phyloP scores from a whole-genome alignment of 306 rosid species.

The Cicer chorassanicum region DNA sequence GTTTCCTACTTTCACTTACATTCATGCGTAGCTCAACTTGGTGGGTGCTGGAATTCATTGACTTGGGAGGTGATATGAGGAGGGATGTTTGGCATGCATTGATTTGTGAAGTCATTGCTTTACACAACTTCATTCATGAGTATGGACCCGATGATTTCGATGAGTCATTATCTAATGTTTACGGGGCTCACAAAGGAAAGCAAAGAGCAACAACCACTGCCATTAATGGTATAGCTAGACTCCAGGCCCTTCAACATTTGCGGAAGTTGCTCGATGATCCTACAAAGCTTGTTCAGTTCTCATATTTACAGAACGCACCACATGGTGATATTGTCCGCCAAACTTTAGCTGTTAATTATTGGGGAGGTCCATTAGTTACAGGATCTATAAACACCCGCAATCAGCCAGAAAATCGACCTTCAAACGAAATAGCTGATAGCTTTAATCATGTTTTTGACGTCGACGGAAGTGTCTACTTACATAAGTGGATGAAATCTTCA shows the following conservation, averaged over 20 bases:
- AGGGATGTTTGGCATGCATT: slow-evolving; percentile 94
- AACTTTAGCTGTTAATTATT: slow-evolving; percentile 81
- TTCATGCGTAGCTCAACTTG: slow-evolving; percentile 58
- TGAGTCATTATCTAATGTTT: slow-evolving; percentile 65
- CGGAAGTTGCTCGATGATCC: slow-evolving; percentile 87
- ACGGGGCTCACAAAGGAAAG: slow-evolving; percentile 80
- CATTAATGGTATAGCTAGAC: slow-evolving; percentile 76
- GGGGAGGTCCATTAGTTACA: slow-evolving; percentile 84
- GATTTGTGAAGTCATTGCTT: slow-evolving; percentile 73
- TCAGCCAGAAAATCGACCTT: slow-evolving; percentile 49
- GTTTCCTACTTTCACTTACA: slow-evolving; percentile 35
- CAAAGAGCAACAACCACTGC: slow-evolving; percentile 72
- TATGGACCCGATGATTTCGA: slow-evolving; percentile 82
- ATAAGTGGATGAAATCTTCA: slow-evolving; percentile 85
- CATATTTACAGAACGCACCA: slow-evolving; percentile 75
- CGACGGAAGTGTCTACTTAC: slow-evolving; percentile 92
- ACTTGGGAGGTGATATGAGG: slow-evolving; percentile 98
- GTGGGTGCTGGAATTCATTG: slow-evolving; percentile 91
- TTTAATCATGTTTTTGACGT: slow-evolving; percentile 72
- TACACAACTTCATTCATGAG: slow-evolving; percentile 75
- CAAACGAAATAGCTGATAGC: slow-evolving; percentile 58
- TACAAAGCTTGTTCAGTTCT: slow-evolving; percentile 80
- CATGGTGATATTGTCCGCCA: slow-evolving; percentile 78
- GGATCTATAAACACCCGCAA: slow-evolving; percentile 54
- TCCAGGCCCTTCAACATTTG: slow-evolving; percentile 84